phyloP scores from a whole-genome alignment of 805 yeast genomes.

The Wickerhamiella lipophila region DNA sequence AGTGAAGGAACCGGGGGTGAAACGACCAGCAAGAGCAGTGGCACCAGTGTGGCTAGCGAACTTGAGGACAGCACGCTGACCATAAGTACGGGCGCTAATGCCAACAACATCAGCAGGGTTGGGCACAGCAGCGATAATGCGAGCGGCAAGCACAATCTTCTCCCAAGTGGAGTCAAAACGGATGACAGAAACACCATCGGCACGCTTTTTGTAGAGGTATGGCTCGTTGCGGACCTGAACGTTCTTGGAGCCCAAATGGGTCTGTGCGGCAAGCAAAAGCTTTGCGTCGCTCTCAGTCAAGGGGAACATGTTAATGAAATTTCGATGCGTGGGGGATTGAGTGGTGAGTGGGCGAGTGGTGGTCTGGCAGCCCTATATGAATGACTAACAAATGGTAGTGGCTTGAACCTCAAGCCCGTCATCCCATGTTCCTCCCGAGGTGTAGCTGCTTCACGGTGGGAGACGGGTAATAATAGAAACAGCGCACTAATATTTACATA shows the following conservation, averaged over 20 bases:
- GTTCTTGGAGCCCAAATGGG: slow-evolving; percentile 99
- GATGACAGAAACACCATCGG: slow-evolving; percentile 98
- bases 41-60: slow-evolving; percentile 99
- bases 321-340: slow-evolving; percentile 6
- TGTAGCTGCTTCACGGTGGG: no score
- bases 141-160: slow-evolving; percentile 98
- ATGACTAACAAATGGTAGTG: not conserved
- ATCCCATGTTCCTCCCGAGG: no score
- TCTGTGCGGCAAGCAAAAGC: slow-evolving; percentile 98
- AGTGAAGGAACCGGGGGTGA: slow-evolving; percentile 99
- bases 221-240: slow-evolving; percentile 55
- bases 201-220: slow-evolving; percentile 47
- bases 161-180: slow-evolving; percentile 99
- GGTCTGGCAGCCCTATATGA: slow-evolving; percentile 1
- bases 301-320: slow-evolving; percentile 17
- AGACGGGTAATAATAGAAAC: no score
- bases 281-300: slow-evolving; percentile 97
- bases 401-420: no score
- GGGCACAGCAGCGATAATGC: slow-evolving; percentile 99
- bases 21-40: slow-evolving; percentile 99
- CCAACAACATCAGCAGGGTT: slow-evolving; percentile 97
- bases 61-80: slow-evolving; percentile 99
- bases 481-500: no score
- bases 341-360: slow-evolving; percentile 6
- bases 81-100: slow-evolving; percentile 97